phyloP scores from a whole-genome alignment of 2,329 filamentous ascomycete genomes.

The Phoma herbarum region DNA sequence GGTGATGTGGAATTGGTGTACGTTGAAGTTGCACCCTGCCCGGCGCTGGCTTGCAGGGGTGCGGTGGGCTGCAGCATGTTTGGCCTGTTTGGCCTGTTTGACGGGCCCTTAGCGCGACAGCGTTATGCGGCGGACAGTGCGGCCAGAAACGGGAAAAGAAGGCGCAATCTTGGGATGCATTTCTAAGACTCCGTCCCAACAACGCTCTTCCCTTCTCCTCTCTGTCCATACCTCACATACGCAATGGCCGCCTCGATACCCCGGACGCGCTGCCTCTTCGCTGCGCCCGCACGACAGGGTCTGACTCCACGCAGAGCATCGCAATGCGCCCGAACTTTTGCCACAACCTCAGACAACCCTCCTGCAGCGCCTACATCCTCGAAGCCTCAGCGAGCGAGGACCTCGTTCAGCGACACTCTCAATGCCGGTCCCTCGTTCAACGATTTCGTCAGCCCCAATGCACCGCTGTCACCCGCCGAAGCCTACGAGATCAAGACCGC shows the following conservation, averaged over 20 bases:
- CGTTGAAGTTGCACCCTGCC: constrained; percentile 46
- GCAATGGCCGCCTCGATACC: constrained; percentile 47
- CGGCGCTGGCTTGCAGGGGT: constrained; percentile 44
- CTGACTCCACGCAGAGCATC: constrained; percentile 29
- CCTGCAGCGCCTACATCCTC: constrained; percentile 32
- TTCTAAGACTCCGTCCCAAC: constrained; percentile 10
- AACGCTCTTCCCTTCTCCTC: neutral
- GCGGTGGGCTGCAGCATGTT: constrained; percentile 42
- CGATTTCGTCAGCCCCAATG: constrained; percentile 65
- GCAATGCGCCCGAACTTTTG: constrained; percentile 40
- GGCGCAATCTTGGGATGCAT: constrained; percentile 18
- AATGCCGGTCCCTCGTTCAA: constrained; percentile 71
- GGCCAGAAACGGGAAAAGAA: constrained; percentile 40
- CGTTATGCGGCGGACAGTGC: constrained; percentile 24
- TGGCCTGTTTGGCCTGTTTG: constrained; percentile 39
- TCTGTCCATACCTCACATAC: constrained; percentile 1
- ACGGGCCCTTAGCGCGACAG: constrained; percentile 17
- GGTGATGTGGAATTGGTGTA: constrained; percentile 42
- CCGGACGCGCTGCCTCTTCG: constrained; percentile 44
- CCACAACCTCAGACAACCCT: constrained; percentile 44
- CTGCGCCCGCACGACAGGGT: constrained; percentile 30
- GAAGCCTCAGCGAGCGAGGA: constrained; percentile 55
- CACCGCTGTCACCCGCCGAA: constrained; percentile 58
- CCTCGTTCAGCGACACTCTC: constrained; percentile 68
- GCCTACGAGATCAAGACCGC: constrained; percentile 69